Evolutionary conservation across 305 asterid genomes (phyloP), one percentile per base, ranked within the genome.

Genomic region (Fraxinus latifolia): DNA sequence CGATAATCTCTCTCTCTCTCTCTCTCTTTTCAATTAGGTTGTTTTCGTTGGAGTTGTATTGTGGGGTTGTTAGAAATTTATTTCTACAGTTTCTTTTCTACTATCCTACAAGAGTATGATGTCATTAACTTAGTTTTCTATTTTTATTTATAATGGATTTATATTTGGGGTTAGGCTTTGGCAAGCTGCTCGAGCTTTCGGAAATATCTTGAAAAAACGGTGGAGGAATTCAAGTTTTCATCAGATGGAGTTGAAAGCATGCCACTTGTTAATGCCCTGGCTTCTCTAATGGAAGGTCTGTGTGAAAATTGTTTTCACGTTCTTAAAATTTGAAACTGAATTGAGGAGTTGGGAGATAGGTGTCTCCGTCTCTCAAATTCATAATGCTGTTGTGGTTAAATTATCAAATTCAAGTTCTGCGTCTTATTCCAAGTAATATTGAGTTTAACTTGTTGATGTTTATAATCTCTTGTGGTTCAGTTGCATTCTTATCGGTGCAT

Each of bases 141-240:
- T 27, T 58, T 21, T 4, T 7, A 19, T n/a, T 76, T 68, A 44
- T 70, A 81, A 78, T 70, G 85, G 79, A 17, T 19, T 74, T 77
- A 75, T 83, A 74, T 62, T 25, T 65, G 60, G 80, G 85, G 37
- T 65, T 84, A 95, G 98, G 94, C 97, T 79, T 82, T 95, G 85
- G 87, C 97, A 12, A 93, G 98, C 87, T 94, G 97, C 82, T 81
- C 86, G n/a, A 87, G 91, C 80, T 93, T 94, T 37, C 83, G 86
- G 71, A 87, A 79, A 55, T 90, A 90, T 85, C 87, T 95, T n/a
- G 68, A 77, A 82, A 87, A 83, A 80, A 75, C 85, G 85, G 55
- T 90, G 83, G 92, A 88, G 83, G 95, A 91, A 80, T 86, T 78
- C 74, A 90, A 86, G 74, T 81, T 82, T 19, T 82, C 82, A 6